Base-by-base conservation (phyloP, 139 green algal species). In the Chlamydomonas sp. region DNA sequence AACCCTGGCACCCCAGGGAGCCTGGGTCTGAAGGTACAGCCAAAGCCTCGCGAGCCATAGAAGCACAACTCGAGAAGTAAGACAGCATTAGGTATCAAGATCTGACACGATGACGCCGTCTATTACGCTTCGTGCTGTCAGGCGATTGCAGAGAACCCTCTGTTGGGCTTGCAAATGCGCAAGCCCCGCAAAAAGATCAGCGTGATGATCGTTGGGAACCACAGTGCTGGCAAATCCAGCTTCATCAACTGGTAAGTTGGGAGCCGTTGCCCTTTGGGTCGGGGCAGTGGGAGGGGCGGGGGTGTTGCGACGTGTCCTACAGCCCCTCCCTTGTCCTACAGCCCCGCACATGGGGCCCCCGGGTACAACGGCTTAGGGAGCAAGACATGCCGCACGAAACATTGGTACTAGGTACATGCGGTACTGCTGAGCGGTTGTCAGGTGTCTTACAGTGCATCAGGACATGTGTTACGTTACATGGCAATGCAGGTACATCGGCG, bases 141-240 rank as follows among this genome's bases (percentile, higher is more conserved):
- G 66, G 20, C 72, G 0, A 91, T 91, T 67, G 88, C 88, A 1
- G 80, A 91, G 63, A 63, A 20, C 67, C 62, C 76, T 2, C 67
- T 87, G 69, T 63, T 96, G 18, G 2, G 18, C 5, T 78, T 94
- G 83, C 66, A 90, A 60, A 88, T 94, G 20, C 85, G 89, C n/a
- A 93, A 94, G 86, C 94, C 94, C 9, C 89, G 94, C 58, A 95
- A 94, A 87, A 96, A 93, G 80, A 91, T 94, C 66, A 90, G 77
- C 68, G 90, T 95, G 1, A 95, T 97, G 94, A 95, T 97, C 78
- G 91, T 96, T 0, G 94, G 94, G 2, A 97, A 97, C 83, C 94
- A 97, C 86, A 91, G 78, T 12, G 93, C 94, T 10, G 94, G 94
- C 63, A 97, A 97, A 88, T 94, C 88, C 6, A 91, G 75, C 1